Conservation (phyloP, 148 eudicot species). For the Chenopodium suecicum region DNA sequence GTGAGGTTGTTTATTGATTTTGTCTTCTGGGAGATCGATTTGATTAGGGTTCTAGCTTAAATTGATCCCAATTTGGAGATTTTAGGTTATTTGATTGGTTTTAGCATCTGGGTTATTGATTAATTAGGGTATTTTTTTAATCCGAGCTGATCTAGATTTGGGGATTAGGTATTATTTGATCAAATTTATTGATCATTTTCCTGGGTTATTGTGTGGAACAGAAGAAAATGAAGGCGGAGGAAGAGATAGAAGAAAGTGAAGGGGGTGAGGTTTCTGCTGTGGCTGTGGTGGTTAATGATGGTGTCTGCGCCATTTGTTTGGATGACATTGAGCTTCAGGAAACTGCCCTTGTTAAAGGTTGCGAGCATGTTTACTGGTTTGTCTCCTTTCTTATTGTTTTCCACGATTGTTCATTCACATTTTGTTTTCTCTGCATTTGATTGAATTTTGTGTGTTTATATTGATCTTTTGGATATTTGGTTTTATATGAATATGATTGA, state of each 20-base stretch:
- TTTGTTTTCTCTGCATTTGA: background rate
- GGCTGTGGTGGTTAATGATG: conserved; percentile 44
- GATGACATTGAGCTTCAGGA: conserved; percentile 71
- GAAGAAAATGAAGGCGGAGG: conserved; percentile 36
- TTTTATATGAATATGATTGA: background rate
- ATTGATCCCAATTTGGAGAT: background rate
- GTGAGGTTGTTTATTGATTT: background rate
- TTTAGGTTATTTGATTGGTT: background rate
- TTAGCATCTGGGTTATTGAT: background rate
- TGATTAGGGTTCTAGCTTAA: background rate
- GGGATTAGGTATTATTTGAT: background rate
- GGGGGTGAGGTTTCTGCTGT: background rate
- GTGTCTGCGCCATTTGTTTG: conserved; percentile 87
- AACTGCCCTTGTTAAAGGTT: conserved; percentile 93
- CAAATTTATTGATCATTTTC: background rate
- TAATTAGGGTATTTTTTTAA: background rate
- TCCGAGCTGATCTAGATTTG: background rate
- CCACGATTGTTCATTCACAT: background rate
- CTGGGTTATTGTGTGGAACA: conserved; percentile 17
- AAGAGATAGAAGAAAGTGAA: conserved; percentile 8
- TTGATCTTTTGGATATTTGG: background rate
- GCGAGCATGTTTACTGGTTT: conserved; percentile 99
- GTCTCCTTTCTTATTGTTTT: conserved; percentile 31
- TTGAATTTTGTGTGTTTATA: background rate
- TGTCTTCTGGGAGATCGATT: background rate